Evolutionary conservation across 345 rosid genomes (phyloP).

Genomic region (Aethionema arabicum): DNA sequence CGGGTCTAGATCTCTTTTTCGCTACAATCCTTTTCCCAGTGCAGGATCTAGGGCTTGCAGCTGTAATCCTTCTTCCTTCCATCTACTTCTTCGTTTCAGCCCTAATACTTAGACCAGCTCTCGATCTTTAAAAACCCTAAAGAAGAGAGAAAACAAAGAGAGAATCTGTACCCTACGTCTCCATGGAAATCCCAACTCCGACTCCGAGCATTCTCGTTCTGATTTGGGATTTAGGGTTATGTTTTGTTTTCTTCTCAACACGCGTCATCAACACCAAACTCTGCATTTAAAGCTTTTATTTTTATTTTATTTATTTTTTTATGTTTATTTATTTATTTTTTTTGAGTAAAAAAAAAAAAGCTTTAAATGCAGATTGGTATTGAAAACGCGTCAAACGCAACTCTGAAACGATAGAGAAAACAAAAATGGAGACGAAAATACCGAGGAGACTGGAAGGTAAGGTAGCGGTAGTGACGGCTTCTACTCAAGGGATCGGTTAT

Average conservation of each 20-base stretch:
- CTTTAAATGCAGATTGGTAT: too few relatives aligned
- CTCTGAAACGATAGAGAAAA: background rate
- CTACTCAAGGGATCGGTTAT: slow-evolving; percentile 93
- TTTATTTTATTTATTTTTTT: too few relatives aligned
- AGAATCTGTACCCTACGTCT: slow-evolving; percentile 13
- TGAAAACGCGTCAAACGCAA: background rate
- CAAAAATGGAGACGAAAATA: slow-evolving; percentile 40
- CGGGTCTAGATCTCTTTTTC: slow-evolving; percentile 55
- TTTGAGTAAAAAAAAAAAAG: too few relatives aligned
- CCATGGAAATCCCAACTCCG: too few relatives aligned
- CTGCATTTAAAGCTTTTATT: too few relatives aligned
- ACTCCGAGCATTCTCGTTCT: too few relatives aligned
- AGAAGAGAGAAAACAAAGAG: slow-evolving; percentile 9
- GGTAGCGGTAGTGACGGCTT: slow-evolving; percentile 88
- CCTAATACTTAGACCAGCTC: background rate
- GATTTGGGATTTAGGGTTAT: too few relatives aligned
- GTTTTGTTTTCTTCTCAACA: too few relatives aligned
- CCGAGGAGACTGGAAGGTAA: slow-evolving; percentile 68
- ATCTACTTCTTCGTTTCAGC: slow-evolving; percentile 21
- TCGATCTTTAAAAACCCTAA: slow-evolving; percentile 24
- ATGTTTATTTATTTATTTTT: too few relatives aligned
- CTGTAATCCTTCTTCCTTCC: slow-evolving; percentile 84
- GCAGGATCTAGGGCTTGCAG: slow-evolving; percentile 80
- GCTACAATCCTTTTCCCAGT: slow-evolving; percentile 68
- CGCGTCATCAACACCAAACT: too few relatives aligned